A percentile compares a stretch with the other conserved stretches of the same genome.
Conservation (phyloP, 2,329 filamentous ascomycete species). For the Atkinsonella hypoxylon region DNA sequence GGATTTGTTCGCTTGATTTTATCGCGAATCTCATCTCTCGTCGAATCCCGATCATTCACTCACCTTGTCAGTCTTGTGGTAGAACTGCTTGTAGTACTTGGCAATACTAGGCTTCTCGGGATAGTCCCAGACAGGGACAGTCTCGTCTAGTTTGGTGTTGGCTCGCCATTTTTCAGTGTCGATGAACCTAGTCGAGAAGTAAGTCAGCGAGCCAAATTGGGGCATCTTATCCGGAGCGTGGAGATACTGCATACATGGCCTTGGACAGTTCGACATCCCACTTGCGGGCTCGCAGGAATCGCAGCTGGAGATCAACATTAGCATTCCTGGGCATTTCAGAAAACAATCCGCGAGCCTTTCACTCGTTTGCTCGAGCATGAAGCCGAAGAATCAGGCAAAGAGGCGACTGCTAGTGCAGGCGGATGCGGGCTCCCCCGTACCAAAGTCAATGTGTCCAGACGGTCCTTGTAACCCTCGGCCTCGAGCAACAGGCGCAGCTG, state of each 20-base stretch:
- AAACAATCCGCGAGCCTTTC: too few relatives aligned
- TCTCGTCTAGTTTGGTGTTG: constrained; percentile 72
- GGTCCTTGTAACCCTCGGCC: constrained; percentile 65
- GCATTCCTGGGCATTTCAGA: neutral
- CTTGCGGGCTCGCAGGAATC: constrained; percentile 89
- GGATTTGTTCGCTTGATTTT: neutral
- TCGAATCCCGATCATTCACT: neutral
- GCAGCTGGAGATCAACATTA: constrained; percentile 40
- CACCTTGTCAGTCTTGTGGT: constrained; percentile 91
- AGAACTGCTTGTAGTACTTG: constrained; percentile 95
- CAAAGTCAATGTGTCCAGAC: constrained; percentile 85
- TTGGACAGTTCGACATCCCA: constrained; percentile 78
- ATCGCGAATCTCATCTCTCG: neutral
- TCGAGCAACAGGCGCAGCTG: constrained; percentile 82
- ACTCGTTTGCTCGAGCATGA: too few relatives aligned
- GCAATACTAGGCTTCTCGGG: constrained; percentile 72
- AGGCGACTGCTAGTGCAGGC: neutral
- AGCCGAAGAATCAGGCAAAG: too few relatives aligned
- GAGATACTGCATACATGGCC: constrained; percentile 59
- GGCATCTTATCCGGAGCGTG: neutral
- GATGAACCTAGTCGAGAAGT: constrained; percentile 55
- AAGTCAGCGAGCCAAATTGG: neutral
- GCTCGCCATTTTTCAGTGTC: constrained; percentile 86
- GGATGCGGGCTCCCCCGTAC: constrained; percentile 33
- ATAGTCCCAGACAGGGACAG: constrained; percentile 75